Evolutionary conservation across 345 rosid species (phyloP), one percentile per base, ranked within the genome.

Genomic region (Dipteronia sinensis): DNA sequence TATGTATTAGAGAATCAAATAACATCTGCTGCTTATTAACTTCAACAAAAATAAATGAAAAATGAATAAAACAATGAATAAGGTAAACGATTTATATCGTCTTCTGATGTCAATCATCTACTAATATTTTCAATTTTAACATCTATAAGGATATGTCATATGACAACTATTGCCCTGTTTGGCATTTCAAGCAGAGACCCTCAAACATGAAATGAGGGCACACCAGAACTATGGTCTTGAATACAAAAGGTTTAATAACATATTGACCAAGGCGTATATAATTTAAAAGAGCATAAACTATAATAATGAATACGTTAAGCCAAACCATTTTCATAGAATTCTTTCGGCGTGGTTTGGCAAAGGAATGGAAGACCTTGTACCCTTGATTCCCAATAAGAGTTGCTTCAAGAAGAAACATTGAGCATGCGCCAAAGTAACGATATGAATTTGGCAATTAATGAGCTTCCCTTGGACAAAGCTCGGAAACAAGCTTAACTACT

Each of bases 401-500:
- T 23, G 55, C 42, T 23, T 62, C 19, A 2, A 8, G 13, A 23
- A 58, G n/a, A 22, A 59, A 22, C 58, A 11, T 1, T 4, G 17
- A 8, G 2, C 27, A 29, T 8, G 65, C 1, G 40, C 44, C 6
- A 56, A 55, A 27, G 51, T 19, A 27, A 19, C 7, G 10, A 6
- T 16, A 20, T 23, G 46, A 17, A 65, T 15, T 51, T 29, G 64
- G 73, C 74, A 77, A 42, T 71, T 79, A 80, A 66, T 72, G 71
- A 65, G 67, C 77, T 76, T 83, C 87, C 19, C 79, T 56, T 49
- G 91, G 80, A 76, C 86, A 90, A 12, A 94, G 77, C 77, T 82
- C 84, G 74, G 87, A 74, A 61, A 83, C 94, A 83, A 92, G 92
- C 49, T 90, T 84, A 74, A 87, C 82, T 73, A 87, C 91, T 75